Evolutionary conservation across 2,329 filamentous ascomycete genomes (phyloP).

Genomic region (Intubia oerlemansii): DNA sequence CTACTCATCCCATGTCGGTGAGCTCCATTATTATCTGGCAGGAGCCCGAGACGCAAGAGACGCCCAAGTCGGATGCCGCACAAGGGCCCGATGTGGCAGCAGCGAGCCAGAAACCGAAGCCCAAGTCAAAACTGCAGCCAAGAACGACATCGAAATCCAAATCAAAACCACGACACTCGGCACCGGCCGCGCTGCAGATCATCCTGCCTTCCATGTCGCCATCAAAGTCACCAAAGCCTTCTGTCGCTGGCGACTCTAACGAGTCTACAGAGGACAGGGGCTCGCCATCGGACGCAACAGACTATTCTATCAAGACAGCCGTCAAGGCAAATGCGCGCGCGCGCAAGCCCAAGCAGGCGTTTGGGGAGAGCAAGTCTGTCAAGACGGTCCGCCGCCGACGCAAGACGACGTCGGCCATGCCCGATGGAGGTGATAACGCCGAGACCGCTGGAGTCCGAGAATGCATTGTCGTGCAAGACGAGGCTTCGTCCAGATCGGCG

Average conservation of each 20-base stretch:
- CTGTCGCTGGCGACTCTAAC: conserved; percentile 1
- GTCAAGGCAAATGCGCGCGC: conserved; percentile 22
- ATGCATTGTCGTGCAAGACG: conserved; percentile 3
- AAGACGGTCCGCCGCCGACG: background rate
- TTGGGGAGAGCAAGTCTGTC: conserved; percentile 1
- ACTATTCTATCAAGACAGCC: conserved; percentile 25
- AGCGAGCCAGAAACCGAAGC: background rate
- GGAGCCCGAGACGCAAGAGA: no score
- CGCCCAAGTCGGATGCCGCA: no score
- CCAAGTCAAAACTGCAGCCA: background rate
- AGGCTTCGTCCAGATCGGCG: background rate
- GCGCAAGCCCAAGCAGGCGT: conserved; percentile 5
- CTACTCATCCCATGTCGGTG: no score
- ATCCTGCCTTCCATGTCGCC: background rate
- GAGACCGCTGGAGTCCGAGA: background rate
- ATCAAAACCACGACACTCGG: conserved; percentile 5
- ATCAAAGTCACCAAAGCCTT: background rate
- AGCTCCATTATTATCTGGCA: no score
- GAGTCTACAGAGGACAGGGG: conserved; percentile 1
- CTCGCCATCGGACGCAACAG: background rate
- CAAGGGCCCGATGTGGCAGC: no score
- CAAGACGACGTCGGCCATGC: background rate
- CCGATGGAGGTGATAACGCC: background rate
- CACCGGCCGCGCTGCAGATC: conserved; percentile 4
- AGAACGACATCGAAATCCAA: background rate